These are phyloP conservation scores for Arachnomyces sp. DNA, from an alignment of 2,329 filamentous ascomycete species.

Conservation along the genomic window DNA sequence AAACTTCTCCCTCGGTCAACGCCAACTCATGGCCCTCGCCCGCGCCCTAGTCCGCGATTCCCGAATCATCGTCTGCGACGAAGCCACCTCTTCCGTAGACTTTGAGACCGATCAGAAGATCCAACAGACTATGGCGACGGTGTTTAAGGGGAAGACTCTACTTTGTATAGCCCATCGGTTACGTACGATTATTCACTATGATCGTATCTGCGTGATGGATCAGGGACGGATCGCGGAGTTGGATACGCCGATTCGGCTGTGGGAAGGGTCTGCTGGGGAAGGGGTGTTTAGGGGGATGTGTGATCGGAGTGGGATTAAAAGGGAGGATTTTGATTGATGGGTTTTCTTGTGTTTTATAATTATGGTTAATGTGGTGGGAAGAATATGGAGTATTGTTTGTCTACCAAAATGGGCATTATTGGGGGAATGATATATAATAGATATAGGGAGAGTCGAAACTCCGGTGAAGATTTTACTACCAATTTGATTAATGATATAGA, in stretches of 20 bases:
- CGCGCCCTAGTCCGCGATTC: constrained; percentile 80
- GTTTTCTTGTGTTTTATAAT: no score
- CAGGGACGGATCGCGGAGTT: constrained; percentile 79
- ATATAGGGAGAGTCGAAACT: neutral
- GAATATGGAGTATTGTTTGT: no score
- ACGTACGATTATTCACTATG: constrained; percentile 87
- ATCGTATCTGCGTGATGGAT: constrained; percentile 96
- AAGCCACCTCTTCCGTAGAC: constrained; percentile 87
- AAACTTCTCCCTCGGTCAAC: constrained; percentile 91
- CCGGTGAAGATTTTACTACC: no score
- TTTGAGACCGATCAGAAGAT: constrained; percentile 97
- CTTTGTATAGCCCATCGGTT: constrained; percentile 89
- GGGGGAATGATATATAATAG: no score
- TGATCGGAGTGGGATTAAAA: constrained; percentile 68
- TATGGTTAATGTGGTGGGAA: no score
- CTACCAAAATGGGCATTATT: no score
- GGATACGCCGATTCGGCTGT: constrained; percentile 67
- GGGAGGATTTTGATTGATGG: constrained; percentile 29
- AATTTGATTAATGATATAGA: no score
- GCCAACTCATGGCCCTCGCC: constrained; percentile 90
- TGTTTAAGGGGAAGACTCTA: constrained; percentile 78
- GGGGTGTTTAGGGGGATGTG: constrained; percentile 89
- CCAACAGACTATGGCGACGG: constrained; percentile 75
- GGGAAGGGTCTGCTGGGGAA: constrained; percentile 46
- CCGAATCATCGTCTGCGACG: constrained; percentile 93